Conservation (phyloP, 2,329 filamentous ascomycete genomes). For the Fusarium kyushuense region DNA sequence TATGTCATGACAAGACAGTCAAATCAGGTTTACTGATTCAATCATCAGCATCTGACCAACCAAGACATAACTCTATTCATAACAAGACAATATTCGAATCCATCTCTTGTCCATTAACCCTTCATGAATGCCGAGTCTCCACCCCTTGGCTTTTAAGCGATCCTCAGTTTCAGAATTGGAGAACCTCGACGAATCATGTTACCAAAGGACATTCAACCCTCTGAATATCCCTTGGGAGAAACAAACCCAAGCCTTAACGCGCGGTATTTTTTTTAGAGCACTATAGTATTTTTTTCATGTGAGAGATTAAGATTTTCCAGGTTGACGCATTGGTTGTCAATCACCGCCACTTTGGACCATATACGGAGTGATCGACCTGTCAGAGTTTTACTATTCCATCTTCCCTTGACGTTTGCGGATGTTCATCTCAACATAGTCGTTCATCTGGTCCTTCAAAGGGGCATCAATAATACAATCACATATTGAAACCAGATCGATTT, state of each 20-base stretch:
- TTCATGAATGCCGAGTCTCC: conserved; percentile 18
- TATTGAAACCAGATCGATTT: neutral
- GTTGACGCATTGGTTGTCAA: conserved; percentile 13
- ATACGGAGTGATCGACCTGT: conserved; percentile 30
- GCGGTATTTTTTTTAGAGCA: conserved; percentile 22
- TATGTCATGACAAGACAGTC: neutral
- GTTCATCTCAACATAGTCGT: conserved; percentile 8
- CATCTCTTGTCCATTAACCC: conserved; percentile 3
- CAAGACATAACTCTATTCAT: neutral
- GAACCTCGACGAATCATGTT: conserved; percentile 33
- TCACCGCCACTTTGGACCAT: neutral
- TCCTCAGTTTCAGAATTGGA: conserved; percentile 44
- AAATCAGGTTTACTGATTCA: neutral
- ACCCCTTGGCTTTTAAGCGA: conserved; percentile 36
- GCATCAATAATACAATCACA: neutral
- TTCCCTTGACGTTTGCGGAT: neutral
- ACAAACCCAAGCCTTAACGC: conserved; percentile 2
- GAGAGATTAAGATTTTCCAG: conserved; percentile 21
- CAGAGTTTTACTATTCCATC: neutral
- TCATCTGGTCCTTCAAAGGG: neutral
- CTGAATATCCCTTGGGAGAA: neutral
- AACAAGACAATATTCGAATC: conserved; percentile 18
- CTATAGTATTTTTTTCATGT: neutral
- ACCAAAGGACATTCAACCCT: neutral
- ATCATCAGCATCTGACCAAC: neutral